These are phyloP conservation scores for Botrytis medusae DNA, from an alignment of 2,329 filamentous ascomycete genomes.

Conservation along the genomic window DNA sequence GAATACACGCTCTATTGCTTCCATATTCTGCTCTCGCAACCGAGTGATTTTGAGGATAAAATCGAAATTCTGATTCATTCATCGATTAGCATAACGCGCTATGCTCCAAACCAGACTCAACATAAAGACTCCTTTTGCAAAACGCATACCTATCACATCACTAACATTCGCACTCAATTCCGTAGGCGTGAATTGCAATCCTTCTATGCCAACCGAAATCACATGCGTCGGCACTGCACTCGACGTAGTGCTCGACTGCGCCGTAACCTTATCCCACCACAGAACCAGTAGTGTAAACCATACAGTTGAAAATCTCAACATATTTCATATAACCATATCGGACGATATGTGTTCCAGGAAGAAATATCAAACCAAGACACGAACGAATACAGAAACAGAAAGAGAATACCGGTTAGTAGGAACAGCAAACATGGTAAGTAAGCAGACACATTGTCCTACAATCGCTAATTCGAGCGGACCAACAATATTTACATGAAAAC, in stretches of 20 bases:
- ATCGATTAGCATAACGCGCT: background rate
- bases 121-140: background rate
- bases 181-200: slow-evolving; percentile 28
- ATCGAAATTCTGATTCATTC: slow-evolving; percentile 49
- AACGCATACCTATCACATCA: slow-evolving; percentile 31
- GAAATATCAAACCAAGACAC: background rate
- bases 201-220: slow-evolving; percentile 24
- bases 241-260: slow-evolving; percentile 13
- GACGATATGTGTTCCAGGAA: background rate
- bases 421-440: background rate
- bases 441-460: slow-evolving; percentile 14
- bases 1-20: slow-evolving; percentile 58
- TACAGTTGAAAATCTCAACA: background rate
- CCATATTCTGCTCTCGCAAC: slow-evolving; percentile 58
- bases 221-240: slow-evolving; percentile 14
- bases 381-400: background rate
- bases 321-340: slow-evolving; percentile 8
- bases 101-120: background rate
- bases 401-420: background rate
- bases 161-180: slow-evolving; percentile 29
- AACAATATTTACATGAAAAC: background rate
- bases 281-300: slow-evolving; percentile 10
- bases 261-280: slow-evolving; percentile 3
- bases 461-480: slow-evolving; percentile 10
- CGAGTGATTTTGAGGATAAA: slow-evolving; percentile 63